Conservation (phyloP, 1,284 basidiomycete genomes). For the Heterobasidion irregulare region DNA sequence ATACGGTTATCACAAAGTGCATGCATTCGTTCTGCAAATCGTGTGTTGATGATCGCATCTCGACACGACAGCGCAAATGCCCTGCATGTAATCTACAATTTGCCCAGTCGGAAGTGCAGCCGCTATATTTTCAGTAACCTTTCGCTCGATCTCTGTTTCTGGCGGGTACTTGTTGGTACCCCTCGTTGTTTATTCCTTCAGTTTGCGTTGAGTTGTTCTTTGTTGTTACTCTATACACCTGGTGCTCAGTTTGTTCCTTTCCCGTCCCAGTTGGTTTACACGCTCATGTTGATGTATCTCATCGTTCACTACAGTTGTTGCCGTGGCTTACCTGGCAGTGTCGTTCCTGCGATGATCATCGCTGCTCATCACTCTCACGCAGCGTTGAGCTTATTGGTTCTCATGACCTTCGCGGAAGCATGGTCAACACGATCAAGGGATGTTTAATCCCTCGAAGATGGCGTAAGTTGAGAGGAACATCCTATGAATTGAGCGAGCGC, state of each 20-base stretch:
- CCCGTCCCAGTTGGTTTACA: not conserved
- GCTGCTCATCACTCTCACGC: no score
- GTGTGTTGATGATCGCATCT: constrained; percentile 83
- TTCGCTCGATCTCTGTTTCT: not conserved
- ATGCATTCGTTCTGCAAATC: constrained; percentile 92
- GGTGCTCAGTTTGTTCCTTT: not conserved
- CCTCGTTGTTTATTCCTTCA: not conserved
- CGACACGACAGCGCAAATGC: constrained; percentile 92
- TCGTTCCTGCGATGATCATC: no score
- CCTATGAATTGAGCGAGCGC: no score
- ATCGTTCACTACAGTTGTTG: not conserved
- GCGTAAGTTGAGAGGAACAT: no score
- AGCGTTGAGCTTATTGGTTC: no score
- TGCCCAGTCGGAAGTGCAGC: constrained; percentile 81
- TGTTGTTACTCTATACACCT: not conserved
- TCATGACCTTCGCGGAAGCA: no score
- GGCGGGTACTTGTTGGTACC: not conserved
- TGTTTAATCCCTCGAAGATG: no score
- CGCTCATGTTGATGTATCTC: not conserved
- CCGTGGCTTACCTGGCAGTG: no score
- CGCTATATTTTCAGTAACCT: constrained; percentile 71
- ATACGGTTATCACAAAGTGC: constrained; percentile 88
- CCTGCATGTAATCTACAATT: constrained; percentile 86
- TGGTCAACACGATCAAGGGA: no score
- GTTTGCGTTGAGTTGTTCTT: not conserved